Base-by-base conservation (phyloP, 2,329 filamentous ascomycete genomes). In the Coleophoma eucalyptorum region DNA sequence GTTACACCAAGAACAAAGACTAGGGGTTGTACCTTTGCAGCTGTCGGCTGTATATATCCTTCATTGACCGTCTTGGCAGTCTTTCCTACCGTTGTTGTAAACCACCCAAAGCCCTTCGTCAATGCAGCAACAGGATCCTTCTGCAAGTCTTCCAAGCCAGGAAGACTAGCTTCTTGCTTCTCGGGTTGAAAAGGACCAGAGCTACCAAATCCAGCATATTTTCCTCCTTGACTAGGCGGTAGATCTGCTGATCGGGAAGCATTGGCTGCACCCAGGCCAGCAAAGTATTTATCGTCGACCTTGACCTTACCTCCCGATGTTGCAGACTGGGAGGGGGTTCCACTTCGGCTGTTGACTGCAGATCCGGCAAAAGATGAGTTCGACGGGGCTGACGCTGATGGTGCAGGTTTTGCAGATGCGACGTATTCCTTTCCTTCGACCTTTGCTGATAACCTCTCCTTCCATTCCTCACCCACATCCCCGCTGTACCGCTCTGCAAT, bases 51-150 rank as follows among this genome's bases (percentile, higher is more conserved):
- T 49, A 99, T 90, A 72, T 90, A 97, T 33, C 87, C 83, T 59
- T 94, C 87, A 67, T 97, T 96, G 20, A 97, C 87, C 15, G 83
- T 89, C 76, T 96, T 95, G 35, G 92, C 94, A 57, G 89, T 89
- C 77, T 94, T 96, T 21, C 84, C 85, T 40, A 97, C 90, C 12
- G 90, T 91, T 33, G 83, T 87, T 16, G 90, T 82, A 64, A 97
- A 90, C 91, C 94, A 97, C 8, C 93, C 93, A 63, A 97, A 95
- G 0, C 93, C 89, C 71, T 96, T 97, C 26, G 85, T 90, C 60
- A 99, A 70, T 15, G 93, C 91, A 1, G 83, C 92, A 55, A 97
- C 77, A 0, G 94, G 92, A 66, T 99, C 94, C 65, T 86, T 89
- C 69, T 96, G 90, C 65, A 97, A 82, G 49, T 97, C 93, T 49